Conservation (phyloP, 371 early-diverging fungal species). For the Neoconidiobolus thromboides region DNA sequence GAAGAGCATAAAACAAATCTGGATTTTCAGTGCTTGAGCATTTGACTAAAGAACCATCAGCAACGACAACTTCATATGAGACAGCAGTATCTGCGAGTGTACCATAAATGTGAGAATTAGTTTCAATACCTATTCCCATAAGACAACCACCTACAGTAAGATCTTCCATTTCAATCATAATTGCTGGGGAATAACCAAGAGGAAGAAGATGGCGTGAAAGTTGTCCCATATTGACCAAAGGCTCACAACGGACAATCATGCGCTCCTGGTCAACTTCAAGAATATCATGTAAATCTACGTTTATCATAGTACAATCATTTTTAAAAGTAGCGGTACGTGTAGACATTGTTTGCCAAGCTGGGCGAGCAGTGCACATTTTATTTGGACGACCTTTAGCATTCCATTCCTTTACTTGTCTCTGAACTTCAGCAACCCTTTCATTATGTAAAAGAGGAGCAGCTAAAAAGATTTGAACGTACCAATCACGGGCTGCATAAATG, state of each 20-base stretch:
- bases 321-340: slow-evolving; percentile 10
- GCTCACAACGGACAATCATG: slow-evolving; percentile 16
- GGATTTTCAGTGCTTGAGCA: slow-evolving; percentile 16
- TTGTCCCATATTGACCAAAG: slow-evolving; percentile 19
- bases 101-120: slow-evolving; percentile 23
- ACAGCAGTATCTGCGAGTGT: slow-evolving; percentile 16
- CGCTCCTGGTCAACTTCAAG: slow-evolving; percentile 15
- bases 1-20: slow-evolving; percentile 21
- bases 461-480: slow-evolving; percentile 14
- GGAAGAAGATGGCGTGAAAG: slow-evolving; percentile 17
- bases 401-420: slow-evolving; percentile 15
- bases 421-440: slow-evolving; percentile 14
- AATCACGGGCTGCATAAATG: slow-evolving; percentile 10
- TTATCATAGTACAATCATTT: slow-evolving; percentile 11
- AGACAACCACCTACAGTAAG: slow-evolving; percentile 22
- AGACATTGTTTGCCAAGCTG: slow-evolving; percentile 15
- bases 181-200: slow-evolving; percentile 17
- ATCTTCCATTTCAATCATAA: slow-evolving; percentile 20
- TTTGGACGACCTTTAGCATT: slow-evolving; percentile 12
- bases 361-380: slow-evolving; percentile 16
- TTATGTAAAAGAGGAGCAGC: slow-evolving; percentile 14
- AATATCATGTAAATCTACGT: slow-evolving; percentile 19
- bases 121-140: slow-evolving; percentile 21
- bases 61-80: slow-evolving; percentile 18
- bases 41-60: slow-evolving; percentile 15